These are phyloP conservation scores for Mycena galericulata DNA, from an alignment of 768 basidiomycete species.

Conservation along the genomic window DNA sequence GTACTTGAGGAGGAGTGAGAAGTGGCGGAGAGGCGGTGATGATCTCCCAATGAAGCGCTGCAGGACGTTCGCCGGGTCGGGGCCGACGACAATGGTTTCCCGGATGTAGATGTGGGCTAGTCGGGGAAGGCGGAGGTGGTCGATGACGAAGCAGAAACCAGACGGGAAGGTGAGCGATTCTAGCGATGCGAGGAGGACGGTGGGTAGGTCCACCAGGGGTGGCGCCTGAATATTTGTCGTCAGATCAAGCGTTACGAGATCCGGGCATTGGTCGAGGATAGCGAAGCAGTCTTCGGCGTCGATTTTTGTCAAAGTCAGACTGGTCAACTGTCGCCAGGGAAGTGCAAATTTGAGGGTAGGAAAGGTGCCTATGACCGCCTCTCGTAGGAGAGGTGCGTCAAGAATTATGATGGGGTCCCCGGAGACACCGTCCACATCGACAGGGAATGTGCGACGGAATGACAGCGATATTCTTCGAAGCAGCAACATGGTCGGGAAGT, in stretches of 20 bases:
- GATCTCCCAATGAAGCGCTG: background rate
- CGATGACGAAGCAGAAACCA: constrained; percentile 1
- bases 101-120: constrained; percentile 16
- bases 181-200: background rate
- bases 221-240: background rate
- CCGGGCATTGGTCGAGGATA: constrained; percentile 3
- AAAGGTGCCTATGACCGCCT: constrained; percentile 1
- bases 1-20: constrained; percentile 15
- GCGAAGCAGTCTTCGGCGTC: background rate
- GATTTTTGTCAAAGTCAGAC: background rate
- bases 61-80: background rate
- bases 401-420: background rate
- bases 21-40: background rate
- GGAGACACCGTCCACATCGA: background rate
- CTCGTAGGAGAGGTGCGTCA: background rate
- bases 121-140: constrained; percentile 1
- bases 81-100: constrained; percentile 1
- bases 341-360: constrained; percentile 3
- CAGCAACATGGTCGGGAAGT: background rate
- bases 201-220: no score
- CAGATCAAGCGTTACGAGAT: constrained; percentile 16
- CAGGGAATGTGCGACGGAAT: background rate
- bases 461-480: constrained; percentile 8
- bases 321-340: constrained; percentile 17
- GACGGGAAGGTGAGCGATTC: constrained; percentile 18